A percentile compares a stretch with the other conserved stretches of the same genome.
These are phyloP conservation scores for Aspergillus aculeatus DNA, from an alignment of 2,329 filamentous ascomycete genomes.

Conservation along the genomic window DNA sequence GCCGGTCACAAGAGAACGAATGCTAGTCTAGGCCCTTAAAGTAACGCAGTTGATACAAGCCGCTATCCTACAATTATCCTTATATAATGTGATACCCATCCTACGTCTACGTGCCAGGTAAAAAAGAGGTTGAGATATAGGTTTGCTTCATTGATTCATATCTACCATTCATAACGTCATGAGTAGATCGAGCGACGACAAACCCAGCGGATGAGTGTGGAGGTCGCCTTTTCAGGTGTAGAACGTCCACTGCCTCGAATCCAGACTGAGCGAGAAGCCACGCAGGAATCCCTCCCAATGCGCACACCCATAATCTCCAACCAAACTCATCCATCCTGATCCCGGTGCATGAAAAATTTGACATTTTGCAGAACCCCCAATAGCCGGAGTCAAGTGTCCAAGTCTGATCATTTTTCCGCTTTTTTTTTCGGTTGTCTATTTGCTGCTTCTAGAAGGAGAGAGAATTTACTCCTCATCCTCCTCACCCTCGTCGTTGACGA, in stretches of 20 bases:
- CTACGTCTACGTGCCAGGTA: not conserved
- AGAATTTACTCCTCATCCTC: constrained; percentile 93
- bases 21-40: not conserved
- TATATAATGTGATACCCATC: constrained; percentile 14
- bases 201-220: constrained; percentile 1
- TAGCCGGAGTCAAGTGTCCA: not conserved
- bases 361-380: constrained; percentile 13
- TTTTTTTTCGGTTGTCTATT: constrained; percentile 5
- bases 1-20: constrained; percentile 30
- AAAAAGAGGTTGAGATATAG: constrained; percentile 13
- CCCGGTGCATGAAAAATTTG: not conserved
- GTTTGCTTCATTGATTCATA: constrained; percentile 27
- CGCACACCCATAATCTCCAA: constrained; percentile 14
- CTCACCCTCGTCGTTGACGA: constrained; percentile 95
- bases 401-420: not conserved
- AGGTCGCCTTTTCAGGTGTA: constrained; percentile 16
- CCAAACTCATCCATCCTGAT: constrained; percentile 8
- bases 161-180: constrained; percentile 35
- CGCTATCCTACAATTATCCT: constrained; percentile 24
- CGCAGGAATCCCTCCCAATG: constrained; percentile 10
- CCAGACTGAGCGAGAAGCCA: not conserved
- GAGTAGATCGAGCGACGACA: constrained; percentile 22
- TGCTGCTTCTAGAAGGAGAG: constrained; percentile 17
- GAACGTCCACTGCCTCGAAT: not conserved
- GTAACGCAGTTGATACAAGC: not conserved